These are phyloP conservation scores for Aspergillus carlsbadensis DNA, from an alignment of 495 filamentous ascomycete genomes.

Conservation along the genomic window DNA sequence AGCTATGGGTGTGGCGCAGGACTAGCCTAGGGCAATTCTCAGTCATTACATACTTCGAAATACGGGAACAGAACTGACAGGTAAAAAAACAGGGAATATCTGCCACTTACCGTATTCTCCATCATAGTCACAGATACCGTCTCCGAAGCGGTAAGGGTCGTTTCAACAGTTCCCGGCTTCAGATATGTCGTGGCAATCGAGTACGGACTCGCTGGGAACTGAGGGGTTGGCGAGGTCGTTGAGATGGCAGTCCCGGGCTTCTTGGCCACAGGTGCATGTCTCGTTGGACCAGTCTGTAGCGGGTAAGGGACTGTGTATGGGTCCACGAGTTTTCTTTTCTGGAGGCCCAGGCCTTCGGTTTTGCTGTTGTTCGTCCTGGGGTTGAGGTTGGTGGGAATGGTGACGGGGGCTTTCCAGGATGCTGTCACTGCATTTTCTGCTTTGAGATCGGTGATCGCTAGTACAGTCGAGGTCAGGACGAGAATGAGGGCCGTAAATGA, in stretches of 20 bases:
- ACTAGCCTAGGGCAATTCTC: conserved; percentile 27
- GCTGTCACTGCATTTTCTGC: conserved; percentile 52
- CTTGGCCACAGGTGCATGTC: conserved; percentile 73
- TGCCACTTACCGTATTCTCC: conserved; percentile 67
- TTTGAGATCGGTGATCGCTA: conserved; percentile 54
- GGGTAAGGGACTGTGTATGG: conserved; percentile 57
- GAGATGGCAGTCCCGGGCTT: conserved; percentile 66
- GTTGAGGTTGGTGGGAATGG: conserved; percentile 28
- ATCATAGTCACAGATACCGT: conserved; percentile 56
- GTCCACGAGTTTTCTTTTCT: conserved; percentile 14
- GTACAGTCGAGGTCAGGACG: conserved; percentile 38
- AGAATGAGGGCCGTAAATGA: conserved; percentile 38
- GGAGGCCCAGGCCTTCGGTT: conserved; percentile 18
- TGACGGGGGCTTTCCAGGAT: conserved; percentile 60
- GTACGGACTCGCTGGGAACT: conserved; percentile 63
- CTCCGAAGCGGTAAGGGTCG: conserved; percentile 58
- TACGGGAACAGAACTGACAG: not conserved
- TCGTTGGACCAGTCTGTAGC: conserved; percentile 60
- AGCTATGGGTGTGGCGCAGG: conserved; percentile 31
- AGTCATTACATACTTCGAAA: not conserved
- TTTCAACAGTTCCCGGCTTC: conserved; percentile 52
- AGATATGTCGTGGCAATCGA: conserved; percentile 57
- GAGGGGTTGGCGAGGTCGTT: conserved; percentile 50
- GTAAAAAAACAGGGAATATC: not conserved
- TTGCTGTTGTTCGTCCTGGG: conserved; percentile 19